These are phyloP conservation scores for Pestalotiopsis sp. DNA, from an alignment of 2,329 filamentous ascomycete genomes.

Conservation along the genomic window DNA sequence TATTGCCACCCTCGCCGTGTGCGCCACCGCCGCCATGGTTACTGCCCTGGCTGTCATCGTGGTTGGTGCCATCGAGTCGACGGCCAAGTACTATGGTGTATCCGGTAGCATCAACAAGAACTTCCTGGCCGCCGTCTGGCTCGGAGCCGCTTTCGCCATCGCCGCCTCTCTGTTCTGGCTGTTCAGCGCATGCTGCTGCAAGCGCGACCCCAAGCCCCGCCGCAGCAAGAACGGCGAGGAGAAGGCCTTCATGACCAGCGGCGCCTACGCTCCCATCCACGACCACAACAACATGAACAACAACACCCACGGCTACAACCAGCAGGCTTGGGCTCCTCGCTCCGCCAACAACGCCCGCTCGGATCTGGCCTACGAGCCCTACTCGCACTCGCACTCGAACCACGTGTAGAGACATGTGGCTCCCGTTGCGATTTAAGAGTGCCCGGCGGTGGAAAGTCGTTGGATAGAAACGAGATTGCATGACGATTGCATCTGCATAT, in stretches of 20 bases:
- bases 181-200: conserved; percentile 90
- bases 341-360: conserved; percentile 45
- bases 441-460: neutral
- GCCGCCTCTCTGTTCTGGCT: conserved; percentile 87
- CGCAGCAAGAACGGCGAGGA: conserved; percentile 41
- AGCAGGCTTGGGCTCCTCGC: conserved; percentile 39
- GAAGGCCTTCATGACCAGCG: conserved; percentile 55
- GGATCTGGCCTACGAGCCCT: conserved; percentile 66
- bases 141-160: conserved; percentile 77
- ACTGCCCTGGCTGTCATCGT: conserved; percentile 76
- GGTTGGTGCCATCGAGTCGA: conserved; percentile 66
- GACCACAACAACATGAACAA: conserved; percentile 38
- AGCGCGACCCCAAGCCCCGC: conserved; percentile 51
- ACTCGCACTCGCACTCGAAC: conserved; percentile 30
- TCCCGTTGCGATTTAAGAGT: neutral
- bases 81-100: conserved; percentile 73
- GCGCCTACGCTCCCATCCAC: conserved; percentile 48
- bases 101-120: conserved; percentile 65
- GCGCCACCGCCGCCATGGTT: conserved; percentile 71
- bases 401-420: neutral
- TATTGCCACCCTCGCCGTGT: conserved; percentile 55
- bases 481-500: neutral
- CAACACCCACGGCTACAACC: conserved; percentile 28
- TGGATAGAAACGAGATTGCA: neutral
- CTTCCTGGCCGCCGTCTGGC: conserved; percentile 76